These are phyloP conservation scores for Daldinia caldariorum DNA, from an alignment of 495 filamentous ascomycete genomes.

Conservation along the genomic window DNA sequence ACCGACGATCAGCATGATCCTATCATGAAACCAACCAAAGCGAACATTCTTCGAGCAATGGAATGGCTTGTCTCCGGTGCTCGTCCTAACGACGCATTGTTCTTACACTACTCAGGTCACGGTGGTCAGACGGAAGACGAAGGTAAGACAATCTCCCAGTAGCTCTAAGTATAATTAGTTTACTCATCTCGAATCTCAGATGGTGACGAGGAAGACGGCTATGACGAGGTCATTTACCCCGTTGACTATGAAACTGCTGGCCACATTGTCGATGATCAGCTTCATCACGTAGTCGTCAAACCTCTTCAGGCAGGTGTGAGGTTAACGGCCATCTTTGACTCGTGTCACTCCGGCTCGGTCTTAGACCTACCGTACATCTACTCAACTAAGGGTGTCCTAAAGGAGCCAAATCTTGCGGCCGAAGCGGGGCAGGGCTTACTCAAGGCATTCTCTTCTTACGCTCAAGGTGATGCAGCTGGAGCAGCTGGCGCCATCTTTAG, in stretches of 20 bases:
- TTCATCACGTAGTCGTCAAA: constrained; percentile 88
- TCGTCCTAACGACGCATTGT: constrained; percentile 60
- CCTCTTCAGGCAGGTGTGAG: constrained; percentile 86
- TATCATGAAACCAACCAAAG: constrained; percentile 57
- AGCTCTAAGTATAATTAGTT: neutral
- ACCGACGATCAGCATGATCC: constrained; percentile 60
- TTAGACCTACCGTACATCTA: constrained; percentile 97
- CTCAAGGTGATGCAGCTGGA: constrained; percentile 81
- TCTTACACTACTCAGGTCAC: constrained; percentile 70
- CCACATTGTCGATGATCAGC: constrained; percentile 96
- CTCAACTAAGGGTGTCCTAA: constrained; percentile 92
- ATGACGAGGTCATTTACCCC: constrained; percentile 97
- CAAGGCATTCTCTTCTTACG: constrained; percentile 82
- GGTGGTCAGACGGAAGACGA: constrained; percentile 58
- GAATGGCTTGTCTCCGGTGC: constrained; percentile 59
- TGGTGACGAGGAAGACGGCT: constrained; percentile 91
- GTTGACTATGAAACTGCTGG: constrained; percentile 89
- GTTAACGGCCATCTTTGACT: constrained; percentile 96
- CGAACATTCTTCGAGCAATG: constrained; percentile 61
- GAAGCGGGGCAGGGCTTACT: constrained; percentile 93
- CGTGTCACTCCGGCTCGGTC: constrained; percentile 96
- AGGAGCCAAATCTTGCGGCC: constrained; percentile 96
- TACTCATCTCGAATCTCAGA: constrained; percentile 32
- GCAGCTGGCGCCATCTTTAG: constrained; percentile 77
- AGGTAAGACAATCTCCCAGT: constrained; percentile 13